Conservation (phyloP, 495 filamentous ascomycete species). For the Achaetomiella virescens region DNA sequence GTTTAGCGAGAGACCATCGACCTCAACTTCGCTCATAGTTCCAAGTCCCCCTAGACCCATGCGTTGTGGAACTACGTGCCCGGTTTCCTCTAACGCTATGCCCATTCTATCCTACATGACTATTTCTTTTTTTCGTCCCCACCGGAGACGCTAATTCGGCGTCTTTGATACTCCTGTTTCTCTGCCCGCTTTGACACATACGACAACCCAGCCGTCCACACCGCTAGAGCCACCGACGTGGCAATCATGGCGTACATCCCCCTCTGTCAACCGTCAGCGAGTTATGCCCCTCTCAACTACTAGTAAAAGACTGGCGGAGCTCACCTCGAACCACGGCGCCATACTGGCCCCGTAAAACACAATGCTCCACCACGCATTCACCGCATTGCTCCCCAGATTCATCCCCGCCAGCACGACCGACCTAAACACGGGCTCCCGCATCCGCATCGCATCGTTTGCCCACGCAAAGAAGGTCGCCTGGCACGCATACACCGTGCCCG, state of each 20-base stretch:
- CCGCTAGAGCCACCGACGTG: constrained; percentile 42
- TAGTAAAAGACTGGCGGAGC: constrained; percentile 8
- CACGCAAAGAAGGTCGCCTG: constrained; percentile 58
- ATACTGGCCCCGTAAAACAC: constrained; percentile 55
- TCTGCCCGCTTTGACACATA: constrained; percentile 12
- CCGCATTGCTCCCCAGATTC: constrained; percentile 53
- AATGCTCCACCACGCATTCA: constrained; percentile 60
- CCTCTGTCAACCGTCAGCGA: constrained; percentile 25
- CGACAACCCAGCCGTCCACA: constrained; percentile 46
- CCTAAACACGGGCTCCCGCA: constrained; percentile 39
- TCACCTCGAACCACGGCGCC: constrained; percentile 53
- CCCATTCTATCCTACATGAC: too few relatives aligned
- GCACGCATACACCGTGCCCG: constrained; percentile 51
- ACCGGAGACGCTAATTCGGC: not conserved
- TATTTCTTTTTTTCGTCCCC: not conserved
- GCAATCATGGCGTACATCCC: constrained; percentile 58
- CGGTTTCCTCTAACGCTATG: too few relatives aligned
- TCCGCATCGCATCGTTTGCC: constrained; percentile 53
- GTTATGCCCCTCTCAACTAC: not conserved
- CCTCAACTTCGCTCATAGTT: too few relatives aligned
- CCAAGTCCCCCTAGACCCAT: too few relatives aligned
- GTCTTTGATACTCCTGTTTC: not conserved
- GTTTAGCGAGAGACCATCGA: too few relatives aligned
- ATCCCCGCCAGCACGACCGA: constrained; percentile 50
- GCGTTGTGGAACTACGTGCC: too few relatives aligned